Evolutionary conservation across 1,284 basidiomycete genomes (phyloP), one percentile per base, ranked within the genome.

Genomic region (Schizopora paradoxa): DNA sequence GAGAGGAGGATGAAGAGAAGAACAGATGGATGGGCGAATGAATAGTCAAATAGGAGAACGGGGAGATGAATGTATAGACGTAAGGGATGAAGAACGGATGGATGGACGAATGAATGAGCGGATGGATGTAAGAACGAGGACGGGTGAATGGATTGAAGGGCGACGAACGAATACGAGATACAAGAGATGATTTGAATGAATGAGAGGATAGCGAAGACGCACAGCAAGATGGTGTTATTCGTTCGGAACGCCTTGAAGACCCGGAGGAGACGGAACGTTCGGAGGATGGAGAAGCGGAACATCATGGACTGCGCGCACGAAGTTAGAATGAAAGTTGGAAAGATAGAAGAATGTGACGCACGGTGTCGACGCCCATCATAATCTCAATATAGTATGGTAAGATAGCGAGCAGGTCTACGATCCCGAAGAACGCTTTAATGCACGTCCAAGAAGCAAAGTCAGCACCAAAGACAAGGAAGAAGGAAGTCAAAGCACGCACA

Each of bases 221-320:
- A 83, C 85, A 91, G 66, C 13, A 91, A 73, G 54, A 92, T 82
- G 4, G 82, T 86, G 56, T 82, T 81, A 55, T 83, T 87, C 56
- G 89, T 83, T 48, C 82, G 78, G 73, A 93, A 94, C 0, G 91
- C 88, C 34, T 86, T 72, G 65, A 94, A 94, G 7, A 93, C 89
- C 14, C 91, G 78, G 21, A 93, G 63, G 0, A 93, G 73, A 29
- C 90, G 79, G 61, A 91, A 90, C 61, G 87, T 90, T 29, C 83
- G 71, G 40, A 87, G 68, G 49, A 93, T 93, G 1, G 88, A 91
- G 63, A 93, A 94, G 19, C 91, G 77, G 66, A 93, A 93, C 47
- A 91, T 69, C 29, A 86, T 82, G 8, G 86, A 81, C 84, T 89
- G 54, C 11, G 14, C 18, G 16, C 14, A 39, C 6, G 25, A 26